Conservation (phyloP, 345 rosid species). For the Euphorbia peplus region DNA sequence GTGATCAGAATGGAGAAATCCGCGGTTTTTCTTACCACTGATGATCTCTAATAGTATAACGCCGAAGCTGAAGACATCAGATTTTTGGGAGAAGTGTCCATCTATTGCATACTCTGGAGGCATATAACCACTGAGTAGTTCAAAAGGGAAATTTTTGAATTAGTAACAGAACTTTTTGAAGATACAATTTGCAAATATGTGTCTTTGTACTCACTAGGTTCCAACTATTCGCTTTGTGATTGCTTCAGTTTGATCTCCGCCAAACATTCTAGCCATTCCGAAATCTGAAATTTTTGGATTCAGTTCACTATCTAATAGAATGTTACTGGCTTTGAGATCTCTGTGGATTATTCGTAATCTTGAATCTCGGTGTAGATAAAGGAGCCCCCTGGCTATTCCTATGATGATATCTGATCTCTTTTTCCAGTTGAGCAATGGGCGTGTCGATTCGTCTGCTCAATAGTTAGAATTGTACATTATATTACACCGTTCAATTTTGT, state of each 20-base stretch:
- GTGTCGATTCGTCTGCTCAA: constrained; percentile 12
- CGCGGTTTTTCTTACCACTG: constrained; percentile 15
- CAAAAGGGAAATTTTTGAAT: not conserved
- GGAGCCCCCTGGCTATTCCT: constrained; percentile 20
- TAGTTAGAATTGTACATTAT: not conserved
- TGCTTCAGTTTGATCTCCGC: constrained; percentile 13
- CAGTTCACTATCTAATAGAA: constrained; percentile 18
- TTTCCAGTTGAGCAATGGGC: constrained; percentile 12
- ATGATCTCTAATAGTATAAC: constrained; percentile 13
- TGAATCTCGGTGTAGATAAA: constrained; percentile 21
- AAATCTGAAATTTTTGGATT: constrained; percentile 27
- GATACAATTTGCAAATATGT: not conserved
- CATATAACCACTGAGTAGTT: constrained; percentile 22
- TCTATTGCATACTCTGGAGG: constrained; percentile 23
- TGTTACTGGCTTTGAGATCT: constrained; percentile 20
- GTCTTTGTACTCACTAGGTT: constrained; percentile 18
- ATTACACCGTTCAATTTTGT: too few species aligned
- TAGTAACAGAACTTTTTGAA: not conserved
- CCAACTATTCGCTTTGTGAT: constrained; percentile 19
- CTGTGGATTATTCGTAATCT: constrained; percentile 13
- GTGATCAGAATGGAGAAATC: constrained; percentile 2
- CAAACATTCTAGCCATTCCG: constrained; percentile 21
- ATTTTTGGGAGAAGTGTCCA: constrained; percentile 21
- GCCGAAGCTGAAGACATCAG: constrained; percentile 28
- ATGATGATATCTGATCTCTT: constrained; percentile 11